Evolutionary conservation across 768 basidiomycete genomes (phyloP).

Genomic region (Lactarius sp.): DNA sequence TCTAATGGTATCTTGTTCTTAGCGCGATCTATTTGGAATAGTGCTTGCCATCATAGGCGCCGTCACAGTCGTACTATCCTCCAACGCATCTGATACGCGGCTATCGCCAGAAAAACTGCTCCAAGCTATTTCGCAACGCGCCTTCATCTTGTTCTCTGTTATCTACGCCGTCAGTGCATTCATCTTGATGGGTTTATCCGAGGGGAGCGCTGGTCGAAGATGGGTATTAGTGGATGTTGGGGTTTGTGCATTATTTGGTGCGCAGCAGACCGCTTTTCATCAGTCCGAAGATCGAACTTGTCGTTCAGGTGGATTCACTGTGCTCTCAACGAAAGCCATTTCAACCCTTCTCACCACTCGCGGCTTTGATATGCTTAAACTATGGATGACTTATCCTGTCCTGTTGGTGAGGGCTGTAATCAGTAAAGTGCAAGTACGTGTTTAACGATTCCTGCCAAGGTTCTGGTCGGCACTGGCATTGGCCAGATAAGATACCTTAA

Average conservation of each 20-base stretch:
- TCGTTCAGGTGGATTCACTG: conserved; percentile 76
- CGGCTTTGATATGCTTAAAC: conserved; percentile 69
- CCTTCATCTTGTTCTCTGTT: conserved; percentile 72
- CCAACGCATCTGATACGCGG: conserved; percentile 64
- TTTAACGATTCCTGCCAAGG: conserved; percentile 35
- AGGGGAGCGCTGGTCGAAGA: conserved; percentile 53
- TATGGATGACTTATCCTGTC: conserved; percentile 81
- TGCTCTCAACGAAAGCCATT: conserved; percentile 88
- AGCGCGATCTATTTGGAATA: conserved; percentile 80
- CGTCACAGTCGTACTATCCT: conserved; percentile 83
- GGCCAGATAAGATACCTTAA: conserved; percentile 85
- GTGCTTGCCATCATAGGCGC: conserved; percentile 81
- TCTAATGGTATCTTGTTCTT: conserved; percentile 21
- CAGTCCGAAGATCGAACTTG: background rate
- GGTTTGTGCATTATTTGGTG: conserved; percentile 80
- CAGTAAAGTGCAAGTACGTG: background rate
- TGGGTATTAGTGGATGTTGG: conserved; percentile 85
- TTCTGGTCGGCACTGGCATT: conserved; percentile 67
- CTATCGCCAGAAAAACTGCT: conserved; percentile 66
- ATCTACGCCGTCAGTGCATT: conserved; percentile 54
- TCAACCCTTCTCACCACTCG: conserved; percentile 79
- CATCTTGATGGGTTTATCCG: conserved; percentile 62
- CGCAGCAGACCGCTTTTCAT: conserved; percentile 22
- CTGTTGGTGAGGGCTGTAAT: conserved; percentile 48
- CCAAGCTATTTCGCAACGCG: conserved; percentile 58